phyloP scores from a whole-genome alignment of 2,329 filamentous ascomycete species.

The Gyromitra esculenta region DNA sequence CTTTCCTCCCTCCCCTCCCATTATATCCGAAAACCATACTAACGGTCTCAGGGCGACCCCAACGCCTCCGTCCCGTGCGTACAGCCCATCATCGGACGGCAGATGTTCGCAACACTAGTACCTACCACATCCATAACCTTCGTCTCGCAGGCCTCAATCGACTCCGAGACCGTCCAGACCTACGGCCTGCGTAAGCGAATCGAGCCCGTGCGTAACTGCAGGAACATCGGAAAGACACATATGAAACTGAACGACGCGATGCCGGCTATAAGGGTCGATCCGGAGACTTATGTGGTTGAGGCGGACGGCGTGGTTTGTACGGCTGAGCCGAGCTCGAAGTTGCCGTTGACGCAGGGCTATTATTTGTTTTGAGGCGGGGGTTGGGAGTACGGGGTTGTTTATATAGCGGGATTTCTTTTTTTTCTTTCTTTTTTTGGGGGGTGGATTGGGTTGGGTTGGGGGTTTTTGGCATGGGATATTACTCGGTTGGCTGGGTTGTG shows the following conservation, averaged over 20 bases:
- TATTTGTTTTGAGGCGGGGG: slow-evolving; percentile 72
- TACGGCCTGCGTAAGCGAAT: slow-evolving; percentile 83
- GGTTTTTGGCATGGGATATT: no score
- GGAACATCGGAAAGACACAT: slow-evolving; percentile 79
- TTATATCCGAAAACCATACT: neutral
- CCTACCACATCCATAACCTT: slow-evolving; percentile 81
- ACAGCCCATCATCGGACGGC: slow-evolving; percentile 81
- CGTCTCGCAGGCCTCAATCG: slow-evolving; percentile 78
- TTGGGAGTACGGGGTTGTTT: neutral
- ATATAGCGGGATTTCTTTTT: no score
- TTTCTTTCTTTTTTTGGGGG: no score
- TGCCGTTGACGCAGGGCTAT: slow-evolving; percentile 81
- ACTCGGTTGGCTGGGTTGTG: no score
- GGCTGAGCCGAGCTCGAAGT: slow-evolving; percentile 74
- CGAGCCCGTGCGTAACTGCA: slow-evolving; percentile 79
- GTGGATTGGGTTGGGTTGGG: no score
- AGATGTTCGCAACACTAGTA: slow-evolving; percentile 82
- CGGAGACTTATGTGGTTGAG: slow-evolving; percentile 87
- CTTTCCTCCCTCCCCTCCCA: neutral
- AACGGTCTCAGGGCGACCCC: slow-evolving; percentile 68
- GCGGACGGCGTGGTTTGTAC: slow-evolving; percentile 79
- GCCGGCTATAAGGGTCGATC: slow-evolving; percentile 90
- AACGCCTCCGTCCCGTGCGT: slow-evolving; percentile 88
- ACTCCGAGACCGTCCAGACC: slow-evolving; percentile 71
- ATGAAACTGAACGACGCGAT: slow-evolving; percentile 89